phyloP scores from a whole-genome alignment of 305 asterid genomes.

The Fraxinus sp. region DNA sequence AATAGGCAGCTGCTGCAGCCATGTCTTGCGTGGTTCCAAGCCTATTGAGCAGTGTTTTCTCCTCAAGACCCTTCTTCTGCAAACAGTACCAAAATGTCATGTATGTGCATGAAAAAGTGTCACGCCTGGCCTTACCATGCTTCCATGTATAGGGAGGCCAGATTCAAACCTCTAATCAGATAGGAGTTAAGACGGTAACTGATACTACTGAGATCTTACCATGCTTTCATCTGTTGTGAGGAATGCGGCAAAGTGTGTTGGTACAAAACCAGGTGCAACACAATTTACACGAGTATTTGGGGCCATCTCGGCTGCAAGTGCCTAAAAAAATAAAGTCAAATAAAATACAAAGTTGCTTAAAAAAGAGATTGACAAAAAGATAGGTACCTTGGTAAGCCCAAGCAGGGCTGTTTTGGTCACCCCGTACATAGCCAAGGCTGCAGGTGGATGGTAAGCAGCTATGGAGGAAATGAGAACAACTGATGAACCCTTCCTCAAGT shows the following conservation, averaged over 20 bases:
- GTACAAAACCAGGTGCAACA: slow-evolving; percentile 93
- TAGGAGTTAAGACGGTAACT: neutral
- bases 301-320: slow-evolving; percentile 86
- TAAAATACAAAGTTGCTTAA: neutral
- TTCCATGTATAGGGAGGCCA: neutral
- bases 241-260: slow-evolving; percentile 67
- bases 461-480: slow-evolving; percentile 5
- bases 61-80: slow-evolving; percentile 62
- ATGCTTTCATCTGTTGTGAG: slow-evolving; percentile 42
- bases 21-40: slow-evolving; percentile 80
- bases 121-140: neutral
- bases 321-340: slow-evolving; percentile 35
- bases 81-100: slow-evolving; percentile 12
- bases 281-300: slow-evolving; percentile 94
- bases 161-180: neutral
- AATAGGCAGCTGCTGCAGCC: slow-evolving; percentile 83
- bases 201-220: slow-evolving; percentile 36
- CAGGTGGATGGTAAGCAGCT: neutral
- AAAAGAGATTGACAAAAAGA: neutral
- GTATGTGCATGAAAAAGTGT: neutral
- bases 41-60: slow-evolving; percentile 59
- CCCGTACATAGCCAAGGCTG: slow-evolving; percentile 11
- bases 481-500: slow-evolving; percentile 6
- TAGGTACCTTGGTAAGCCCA: slow-evolving; percentile 5
- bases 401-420: slow-evolving; percentile 10